Evolutionary conservation across 2,329 filamentous ascomycete species (phyloP), one percentile per base, ranked within the genome.

Genomic region (Cladosporium sphaerospermum): DNA sequence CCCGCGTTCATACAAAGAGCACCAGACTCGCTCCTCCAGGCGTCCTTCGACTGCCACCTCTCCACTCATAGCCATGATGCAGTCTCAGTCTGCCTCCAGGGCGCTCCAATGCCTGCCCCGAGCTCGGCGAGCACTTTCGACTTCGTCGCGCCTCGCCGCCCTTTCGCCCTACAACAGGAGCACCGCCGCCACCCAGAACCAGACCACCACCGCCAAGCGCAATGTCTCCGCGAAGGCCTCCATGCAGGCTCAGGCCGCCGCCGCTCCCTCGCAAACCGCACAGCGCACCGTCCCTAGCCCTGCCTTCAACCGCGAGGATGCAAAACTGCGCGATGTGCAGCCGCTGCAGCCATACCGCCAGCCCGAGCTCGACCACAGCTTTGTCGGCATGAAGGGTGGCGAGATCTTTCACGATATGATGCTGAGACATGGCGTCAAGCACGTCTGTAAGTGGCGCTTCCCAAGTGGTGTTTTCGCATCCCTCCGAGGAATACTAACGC

Each of bases 351-450:
- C 72, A 50, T 75, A 71, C 66, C 67, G 69, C 55, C 67, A 71
- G 52, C 74, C 71, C 18, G 74, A 76, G 61, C 75, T 78, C 74
- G 75, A 78, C 65, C 75, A 78, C 62, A 75, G 73, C 56, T 95
- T 97, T 72, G 89, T 97, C 67, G 92, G 92, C 59, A 92, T 91
- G 79, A 95, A 84, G 46, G 92, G 93, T 68, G 93, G 93, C 68
- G 86, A 96, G 73, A 96, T 97, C 64, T 96, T 97, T 73, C 91
- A 97, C 72, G 92, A 97, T 75, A 97, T 97, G 92, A 96, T 99
- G 91, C 79, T 95, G 57, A 81, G 92, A 67, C 88, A 92, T 64
- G 82, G 79, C 63, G 92, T 99, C 53, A 93, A 96, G 76, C 89
- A 96, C 71, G 82, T 97, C 67, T 97, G 89, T 95, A 79, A 68